These are phyloP conservation scores for Lentinula sp. DNA, from an alignment of 768 basidiomycete species.

Conservation along the genomic window DNA sequence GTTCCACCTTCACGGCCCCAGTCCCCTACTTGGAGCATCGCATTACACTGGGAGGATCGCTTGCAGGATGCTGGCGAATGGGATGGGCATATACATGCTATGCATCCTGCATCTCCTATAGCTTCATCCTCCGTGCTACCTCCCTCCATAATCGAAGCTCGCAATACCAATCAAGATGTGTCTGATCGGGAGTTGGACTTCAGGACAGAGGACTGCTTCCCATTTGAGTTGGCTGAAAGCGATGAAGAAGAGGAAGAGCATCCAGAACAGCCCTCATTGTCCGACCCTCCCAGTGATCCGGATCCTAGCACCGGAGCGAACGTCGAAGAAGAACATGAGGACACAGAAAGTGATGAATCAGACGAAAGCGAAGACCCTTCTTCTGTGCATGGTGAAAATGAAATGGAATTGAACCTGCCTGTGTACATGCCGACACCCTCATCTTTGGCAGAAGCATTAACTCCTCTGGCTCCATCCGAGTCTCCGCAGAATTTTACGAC, in stretches of 20 bases:
- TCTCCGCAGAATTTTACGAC: not conserved
- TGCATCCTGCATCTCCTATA: not conserved
- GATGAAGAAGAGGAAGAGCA: conserved; percentile 5
- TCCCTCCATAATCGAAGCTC: too few species aligned
- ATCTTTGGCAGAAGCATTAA: conserved; percentile 4
- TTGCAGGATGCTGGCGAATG: conserved; percentile 1
- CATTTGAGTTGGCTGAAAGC: conserved; percentile 4
- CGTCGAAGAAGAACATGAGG: not conserved
- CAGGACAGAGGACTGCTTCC: not conserved
- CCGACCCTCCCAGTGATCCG: not conserved
- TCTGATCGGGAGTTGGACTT: conserved; percentile 1
- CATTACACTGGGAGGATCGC: not conserved
- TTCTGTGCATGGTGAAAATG: not conserved
- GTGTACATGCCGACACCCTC: not conserved
- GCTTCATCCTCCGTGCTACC: not conserved
- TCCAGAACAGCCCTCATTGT: not conserved
- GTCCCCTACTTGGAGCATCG: conserved; percentile 1
- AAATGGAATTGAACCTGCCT: not conserved
- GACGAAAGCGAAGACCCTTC: not conserved
- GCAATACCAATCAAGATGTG: not conserved
- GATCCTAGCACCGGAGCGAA: not conserved
- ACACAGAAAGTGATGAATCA: conserved; percentile 7
- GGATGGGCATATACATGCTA: conserved; percentile 1
- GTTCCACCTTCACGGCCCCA: not conserved
- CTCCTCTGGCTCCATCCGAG: not conserved